Base-by-base conservation (phyloP, 768 basidiomycete genomes). In the Lactarius akahatsu region DNA sequence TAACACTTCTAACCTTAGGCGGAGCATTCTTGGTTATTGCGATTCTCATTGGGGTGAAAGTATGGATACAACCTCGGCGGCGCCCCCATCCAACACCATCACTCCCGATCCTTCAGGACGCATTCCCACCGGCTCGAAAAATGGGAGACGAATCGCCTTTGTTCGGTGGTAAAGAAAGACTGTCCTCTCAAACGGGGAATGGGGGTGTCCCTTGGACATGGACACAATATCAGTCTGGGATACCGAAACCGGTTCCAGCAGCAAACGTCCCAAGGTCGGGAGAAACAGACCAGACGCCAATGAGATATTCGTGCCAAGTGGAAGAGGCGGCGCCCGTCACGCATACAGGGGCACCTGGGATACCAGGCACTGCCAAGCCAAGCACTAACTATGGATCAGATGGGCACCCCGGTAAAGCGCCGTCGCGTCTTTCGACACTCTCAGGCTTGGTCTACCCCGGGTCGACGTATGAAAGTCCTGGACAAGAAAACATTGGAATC, bases 91-190 rank as follows among this genome's bases (percentile, higher is more conserved):
- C 85, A 7, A 86, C 80, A n/a, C 90, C 89, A 3, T 92, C 90
- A 36, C 79, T 88, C n/a, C 90, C 90, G 0, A 87, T 90, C 57
- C 77, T 88, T 15, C 85, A 88, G 64, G 85, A 89, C 45, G 78
- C 76, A 15, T 82, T 80, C 66, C 74, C 80, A 15, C 82, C 50
- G 2, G 50, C 83, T 30, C 79, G 81, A 50, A 78, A 85, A 47
- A 75, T 74, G 57, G 79, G 78, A 9, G 83, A 86, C 62, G 86
- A 86, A 30, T 91, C 90, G 2, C 89, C 88, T 30, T 77, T 91
- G 41, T 92, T 92, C 70, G 90, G 90, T n/a, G 90, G 91, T 2
- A 86, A 86, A 71, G 89, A 91, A 52, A 76, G 83, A 41, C 82
- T 84, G 3, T 82, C 85, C 1, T 77, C 70, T 18, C 66, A 73